Percentiles rank a stretch among this genome's conserved stretches.
Conservation (phyloP, 768 basidiomycete genomes). For the Mycena galopus region DNA sequence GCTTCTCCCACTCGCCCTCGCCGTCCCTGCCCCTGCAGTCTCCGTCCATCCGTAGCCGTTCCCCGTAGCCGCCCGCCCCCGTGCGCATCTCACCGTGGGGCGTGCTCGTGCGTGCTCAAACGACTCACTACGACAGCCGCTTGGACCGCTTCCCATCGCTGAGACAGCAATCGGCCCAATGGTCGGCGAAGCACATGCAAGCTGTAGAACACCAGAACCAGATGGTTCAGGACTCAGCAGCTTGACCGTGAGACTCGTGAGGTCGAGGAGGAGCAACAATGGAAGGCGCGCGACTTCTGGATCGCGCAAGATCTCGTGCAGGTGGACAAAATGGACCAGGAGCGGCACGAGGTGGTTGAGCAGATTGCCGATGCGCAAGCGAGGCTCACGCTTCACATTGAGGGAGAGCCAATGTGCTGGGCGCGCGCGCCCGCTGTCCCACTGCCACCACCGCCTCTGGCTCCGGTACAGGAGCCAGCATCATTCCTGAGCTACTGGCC, state of each 20-base stretch:
- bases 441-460: constrained; percentile 5
- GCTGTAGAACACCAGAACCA: too few relatives aligned
- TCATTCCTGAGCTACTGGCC: constrained; percentile 48
- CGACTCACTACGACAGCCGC: too few relatives aligned
- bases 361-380: constrained; percentile 24
- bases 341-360: constrained; percentile 28
- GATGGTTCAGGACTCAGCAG: not conserved
- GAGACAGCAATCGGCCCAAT: too few relatives aligned
- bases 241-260: not conserved
- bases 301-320: not conserved
- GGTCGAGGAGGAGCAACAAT: not conserved
- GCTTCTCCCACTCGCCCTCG: constrained; percentile 37
- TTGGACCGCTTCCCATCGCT: too few relatives aligned
- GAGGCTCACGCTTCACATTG: constrained; percentile 20
- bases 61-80: too few relatives aligned
- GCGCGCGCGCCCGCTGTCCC: constrained; percentile 2
- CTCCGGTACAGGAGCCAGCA: constrained; percentile 34
- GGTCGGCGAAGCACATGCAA: too few relatives aligned
- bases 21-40: too few relatives aligned
- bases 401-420: constrained; percentile 27
- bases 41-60: too few relatives aligned
- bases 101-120: too few relatives aligned
- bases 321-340: constrained; percentile 13
- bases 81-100: too few relatives aligned
- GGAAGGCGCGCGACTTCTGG: not conserved